Base-by-base conservation (phyloP, 2,329 filamentous ascomycete species). In the Metarhizium brunneum region DNA sequence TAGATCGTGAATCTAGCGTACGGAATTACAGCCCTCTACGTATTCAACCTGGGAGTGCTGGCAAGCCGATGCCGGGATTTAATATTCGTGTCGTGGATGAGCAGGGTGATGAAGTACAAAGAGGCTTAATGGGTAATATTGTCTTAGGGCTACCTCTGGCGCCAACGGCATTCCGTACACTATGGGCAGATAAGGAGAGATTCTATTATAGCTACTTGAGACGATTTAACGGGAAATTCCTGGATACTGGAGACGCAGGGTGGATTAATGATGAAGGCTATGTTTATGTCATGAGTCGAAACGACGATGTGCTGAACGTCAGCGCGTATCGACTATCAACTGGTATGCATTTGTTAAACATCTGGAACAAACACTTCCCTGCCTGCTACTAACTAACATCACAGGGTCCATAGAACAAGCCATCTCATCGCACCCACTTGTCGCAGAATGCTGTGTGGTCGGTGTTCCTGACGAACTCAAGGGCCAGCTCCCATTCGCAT, bases 301-400 rank as follows among this genome's bases (percentile, higher is more conserved):
- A 75, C 36, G 92, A 96, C 72, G 92, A 96, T 69, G 87, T 96
- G 57, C 91, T 96, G 66, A 96, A 96, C 66, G 92, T 96, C n/a
- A 92, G 91, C 45, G 91, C 92, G 5, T 92, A 96, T 73, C 83
- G 92, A 14, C 85, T 96, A 58, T 92, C 88, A 60, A 96, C 91
- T 11, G 90, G 88, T 88, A 76, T 63, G 20, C 20, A 20, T 20
- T 18, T 6, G 35, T 6, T 54, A 38, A 10, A 20, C 20, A 20
- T 20, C 20, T 20, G 20, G 20, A 20, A 20, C 20, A 20, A 20
- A 20, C 20, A 20, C 20, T 20, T 20, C 20, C 20, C 20, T 20
- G 20, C 20, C 20, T 20, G 20, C 20, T 20, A 20, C 20, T 20
- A 20, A 20, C 20, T 1, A 20, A 3, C 2, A 20, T 20, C 20